These are phyloP conservation scores for Paramecium tetraurelia DNA, from an alignment of 73 alveolate genomes.

Conservation along the genomic window DNA sequence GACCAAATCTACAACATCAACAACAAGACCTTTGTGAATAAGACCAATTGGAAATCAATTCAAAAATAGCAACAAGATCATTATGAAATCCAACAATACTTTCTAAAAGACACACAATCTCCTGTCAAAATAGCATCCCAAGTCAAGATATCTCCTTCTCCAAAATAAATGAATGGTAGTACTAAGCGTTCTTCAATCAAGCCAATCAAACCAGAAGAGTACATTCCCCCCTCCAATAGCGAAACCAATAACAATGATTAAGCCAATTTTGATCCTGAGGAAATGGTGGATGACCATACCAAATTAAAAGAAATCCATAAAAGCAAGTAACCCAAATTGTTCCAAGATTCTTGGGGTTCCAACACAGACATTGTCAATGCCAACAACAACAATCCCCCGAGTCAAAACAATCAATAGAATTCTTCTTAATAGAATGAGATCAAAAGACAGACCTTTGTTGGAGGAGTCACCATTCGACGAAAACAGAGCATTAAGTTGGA, in stretches of 20 bases:
- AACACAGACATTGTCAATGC: neutral
- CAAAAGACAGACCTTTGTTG: neutral
- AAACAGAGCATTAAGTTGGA: neutral
- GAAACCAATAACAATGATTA: conserved; percentile 18
- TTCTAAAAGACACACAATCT: neutral
- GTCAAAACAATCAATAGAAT: neutral
- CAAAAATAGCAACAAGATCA: neutral
- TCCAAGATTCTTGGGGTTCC: conserved; percentile 31
- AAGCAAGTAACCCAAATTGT: neutral
- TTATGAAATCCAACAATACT: neutral
- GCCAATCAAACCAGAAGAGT: neutral
- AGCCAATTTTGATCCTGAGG: conserved; percentile 45
- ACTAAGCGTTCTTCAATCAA: neutral
- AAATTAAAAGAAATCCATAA: conserved; percentile 6
- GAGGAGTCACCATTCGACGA: neutral
- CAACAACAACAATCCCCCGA: neutral
- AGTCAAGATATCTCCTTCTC: neutral
- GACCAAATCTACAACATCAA: neutral
- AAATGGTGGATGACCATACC: conserved; percentile 18
- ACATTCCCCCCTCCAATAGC: neutral
- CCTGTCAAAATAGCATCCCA: neutral
- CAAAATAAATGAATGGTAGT: neutral
- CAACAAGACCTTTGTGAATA: neutral
- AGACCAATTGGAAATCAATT: neutral
- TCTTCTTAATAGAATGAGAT: neutral